Evolutionary conservation across 192 early-diverging fungal species (phyloP), one percentile per base, ranked within the genome.

Genomic region (Mortierella antarctica): DNA sequence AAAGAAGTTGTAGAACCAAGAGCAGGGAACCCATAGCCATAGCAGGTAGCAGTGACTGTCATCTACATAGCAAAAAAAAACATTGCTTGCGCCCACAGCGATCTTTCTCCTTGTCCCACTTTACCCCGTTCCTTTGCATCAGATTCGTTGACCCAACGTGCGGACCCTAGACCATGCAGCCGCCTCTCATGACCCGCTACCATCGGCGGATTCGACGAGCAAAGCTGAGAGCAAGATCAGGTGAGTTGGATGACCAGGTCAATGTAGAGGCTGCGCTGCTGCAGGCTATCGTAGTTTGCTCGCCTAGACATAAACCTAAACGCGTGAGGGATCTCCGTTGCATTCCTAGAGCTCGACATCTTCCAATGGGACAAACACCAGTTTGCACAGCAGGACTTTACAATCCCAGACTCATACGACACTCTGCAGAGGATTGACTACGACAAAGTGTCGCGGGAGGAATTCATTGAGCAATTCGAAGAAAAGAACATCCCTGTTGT

Each of bases 401-500:
- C 76, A 63, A 85, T 89, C 23, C 64, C 84, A n/a, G 65, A 79
- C 4, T 70, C 54, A 15, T 63, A 76, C 9, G 89, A 91, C 57
- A 86, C 82, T 39, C 83, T 90, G 8, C 62, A 78, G 23, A 82
- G 91, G 21, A 90, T 91, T 48, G 85, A 89, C 57, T 86, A 86
- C 75, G 66, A 83, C 31, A 57, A 79, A 13, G 83, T 89, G 15
- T 85, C 88, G 14, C 81, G 85, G 51, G 75, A 87, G 47, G 89
- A 90, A 41, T 94, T 94, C 65, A 82, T 89, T 13, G 74, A 82
- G 9, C 46, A 70, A n/a, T 94, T 73, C 61, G 90, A 92, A 58
- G 74, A 63, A 11, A 86, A 78, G 1, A 82, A 67, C 21, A 50
- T 83, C 6, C 93, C 93, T 13, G 93, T 92, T 5, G 87, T 92